phyloP scores from a whole-genome alignment of 2,329 filamentous ascomycete species.

The Fusarium sp. region DNA sequence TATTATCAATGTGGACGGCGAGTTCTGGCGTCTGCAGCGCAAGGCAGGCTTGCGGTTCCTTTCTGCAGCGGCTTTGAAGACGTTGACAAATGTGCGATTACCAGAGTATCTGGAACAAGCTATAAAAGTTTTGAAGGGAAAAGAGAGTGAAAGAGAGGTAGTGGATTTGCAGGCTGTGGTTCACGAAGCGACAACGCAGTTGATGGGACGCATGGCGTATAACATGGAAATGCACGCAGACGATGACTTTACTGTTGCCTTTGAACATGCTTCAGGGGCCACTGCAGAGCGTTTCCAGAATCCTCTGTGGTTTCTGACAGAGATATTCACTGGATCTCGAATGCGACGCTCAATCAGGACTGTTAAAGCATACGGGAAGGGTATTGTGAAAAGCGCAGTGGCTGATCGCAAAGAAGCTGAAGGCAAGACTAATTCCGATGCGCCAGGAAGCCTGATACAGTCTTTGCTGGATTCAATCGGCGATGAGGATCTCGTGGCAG shows the following conservation, averaged over 20 bases:
- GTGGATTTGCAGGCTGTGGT: slow-evolving; percentile 70
- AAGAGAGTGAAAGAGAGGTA: slow-evolving; percentile 39
- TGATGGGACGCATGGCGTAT: slow-evolving; percentile 77
- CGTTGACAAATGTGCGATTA: slow-evolving; percentile 67
- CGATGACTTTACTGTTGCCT: slow-evolving; percentile 69
- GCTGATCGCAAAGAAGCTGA: slow-evolving; percentile 44
- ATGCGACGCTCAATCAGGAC: slow-evolving; percentile 61
- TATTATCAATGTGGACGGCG: slow-evolving; percentile 75
- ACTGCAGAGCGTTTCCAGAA: slow-evolving; percentile 74
- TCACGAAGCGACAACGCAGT: slow-evolving; percentile 71
- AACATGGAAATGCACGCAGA: slow-evolving; percentile 74
- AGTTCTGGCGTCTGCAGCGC: slow-evolving; percentile 71
- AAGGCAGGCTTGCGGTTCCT: slow-evolving; percentile 71
- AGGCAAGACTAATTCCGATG: slow-evolving; percentile 27
- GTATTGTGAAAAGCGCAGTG: slow-evolving; percentile 67
- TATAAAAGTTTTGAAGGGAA: slow-evolving; percentile 51
- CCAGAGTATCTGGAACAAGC: slow-evolving; percentile 63
- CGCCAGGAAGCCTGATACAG: slow-evolving; percentile 68
- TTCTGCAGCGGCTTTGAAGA: slow-evolving; percentile 65
- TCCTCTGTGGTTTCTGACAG: slow-evolving; percentile 70
- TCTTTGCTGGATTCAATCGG: slow-evolving; percentile 68
- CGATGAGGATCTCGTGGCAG: slow-evolving; percentile 66
- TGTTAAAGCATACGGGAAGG: slow-evolving; percentile 66
- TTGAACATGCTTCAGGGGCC: slow-evolving; percentile 70
- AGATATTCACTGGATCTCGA: slow-evolving; percentile 58